Evolutionary conservation across 1,139 yeast genomes (phyloP), one percentile per base, ranked within the genome.

Genomic region (Geotrichum siamense): DNA sequence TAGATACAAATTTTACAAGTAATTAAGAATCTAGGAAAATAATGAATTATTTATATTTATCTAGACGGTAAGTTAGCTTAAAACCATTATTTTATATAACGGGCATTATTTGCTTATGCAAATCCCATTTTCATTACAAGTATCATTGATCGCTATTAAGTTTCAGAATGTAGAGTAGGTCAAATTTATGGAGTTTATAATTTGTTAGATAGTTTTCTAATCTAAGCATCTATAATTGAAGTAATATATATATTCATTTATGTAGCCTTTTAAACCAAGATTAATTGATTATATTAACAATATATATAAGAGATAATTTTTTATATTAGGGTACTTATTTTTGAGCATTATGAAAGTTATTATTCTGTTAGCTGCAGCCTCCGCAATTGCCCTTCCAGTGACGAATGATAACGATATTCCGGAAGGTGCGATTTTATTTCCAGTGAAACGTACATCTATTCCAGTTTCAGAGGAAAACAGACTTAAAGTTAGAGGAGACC

Each of bases 381-480:
- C 45, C 3, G 41, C 44, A 16, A 30, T 47, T 13, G 43, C 49
- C 8, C 12, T 43, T 21, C 45, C 47, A 5, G 12, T 33, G n/a
- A 40, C 23, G 3, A 25, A 41, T 19, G 45, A 39, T 15, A 21
- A 33, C 10, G 45, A 39, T 16, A 42, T 50, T 19, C 58, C 58
- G 5, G 47, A 47, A n/a, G 60, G 59, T 6, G 59, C 56, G 6
- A 48, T 57, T 22, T 45, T 47, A 27, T 41, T 57, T 23, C 52
- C 53, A 22, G 51, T 57, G 20, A 51, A 51, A 35, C 51, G 54
- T 21, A 53, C 52, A 12, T 6, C 51, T 8, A 53, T 51, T 19
- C 53, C 55, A 3, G 41, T 53, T 13, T n/a, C 43, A 19, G 44
- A 41, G 2, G 48, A 40, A 28, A 44, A 53, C 40, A 43, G 41